These are phyloP conservation scores for Mortierella sp. DNA, from an alignment of 371 early-diverging fungal species.

Conservation along the genomic window DNA sequence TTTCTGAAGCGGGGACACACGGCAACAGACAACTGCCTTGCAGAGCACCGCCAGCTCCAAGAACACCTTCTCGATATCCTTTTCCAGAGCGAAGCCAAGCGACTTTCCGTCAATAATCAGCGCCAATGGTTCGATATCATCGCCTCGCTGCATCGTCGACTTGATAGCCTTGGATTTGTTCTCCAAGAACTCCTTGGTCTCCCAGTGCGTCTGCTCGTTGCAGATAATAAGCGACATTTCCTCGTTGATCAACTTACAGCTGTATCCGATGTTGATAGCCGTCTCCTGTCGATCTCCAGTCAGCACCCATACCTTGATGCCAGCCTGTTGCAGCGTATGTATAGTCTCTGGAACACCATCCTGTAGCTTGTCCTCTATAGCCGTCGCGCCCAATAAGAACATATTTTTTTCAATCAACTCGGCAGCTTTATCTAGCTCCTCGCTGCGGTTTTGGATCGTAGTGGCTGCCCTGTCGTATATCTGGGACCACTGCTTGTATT, in stretches of 20 bases:
- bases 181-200: slow-evolving; percentile 81
- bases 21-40: slow-evolving; percentile 92
- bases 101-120: slow-evolving; percentile 80
- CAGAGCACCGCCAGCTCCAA: slow-evolving; percentile 83
- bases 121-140: slow-evolving; percentile 74
- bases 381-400: slow-evolving; percentile 95
- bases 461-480: slow-evolving; percentile 91
- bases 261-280: slow-evolving; percentile 93
- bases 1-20: slow-evolving; percentile 96
- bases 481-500: slow-evolving; percentile 87
- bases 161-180: slow-evolving; percentile 79
- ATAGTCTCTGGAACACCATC: slow-evolving; percentile 98
- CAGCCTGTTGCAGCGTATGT: slow-evolving; percentile 93
- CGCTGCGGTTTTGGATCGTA: slow-evolving; percentile 87
- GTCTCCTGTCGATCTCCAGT: slow-evolving; percentile 96
- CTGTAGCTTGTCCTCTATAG: slow-evolving; percentile 99
- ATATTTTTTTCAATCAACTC: slow-evolving; percentile 95
- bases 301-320: slow-evolving; percentile 97
- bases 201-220: slow-evolving; percentile 84
- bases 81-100: slow-evolving; percentile 77
- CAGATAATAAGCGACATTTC: slow-evolving; percentile 88
- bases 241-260: slow-evolving; percentile 88
- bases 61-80: slow-evolving; percentile 76
- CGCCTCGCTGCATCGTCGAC: slow-evolving; percentile 63
- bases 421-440: slow-evolving; percentile 90